Evolutionary conservation across 2,329 filamentous ascomycete genomes (phyloP).

Genomic region (Aureobasidium uvarum): DNA sequence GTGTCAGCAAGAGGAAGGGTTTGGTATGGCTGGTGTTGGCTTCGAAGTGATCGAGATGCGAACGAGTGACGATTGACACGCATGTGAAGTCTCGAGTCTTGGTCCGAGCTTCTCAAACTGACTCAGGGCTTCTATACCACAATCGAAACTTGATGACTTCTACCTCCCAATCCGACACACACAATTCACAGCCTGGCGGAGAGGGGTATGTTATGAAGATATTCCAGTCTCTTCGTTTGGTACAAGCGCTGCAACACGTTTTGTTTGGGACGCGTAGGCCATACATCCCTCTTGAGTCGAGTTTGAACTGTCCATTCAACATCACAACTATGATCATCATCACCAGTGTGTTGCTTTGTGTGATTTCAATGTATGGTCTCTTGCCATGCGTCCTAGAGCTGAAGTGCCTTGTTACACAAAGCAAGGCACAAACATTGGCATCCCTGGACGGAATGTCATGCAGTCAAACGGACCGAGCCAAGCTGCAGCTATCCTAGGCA

Average conservation of each 20-base stretch:
- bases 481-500: background rate
- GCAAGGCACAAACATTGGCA: constrained; percentile 17
- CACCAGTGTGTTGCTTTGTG: background rate
- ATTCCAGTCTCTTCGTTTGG: background rate
- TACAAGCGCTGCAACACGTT: background rate
- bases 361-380: background rate
- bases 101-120: background rate
- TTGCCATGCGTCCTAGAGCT: background rate
- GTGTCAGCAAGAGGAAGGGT: background rate
- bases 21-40: background rate
- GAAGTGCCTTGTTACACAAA: background rate
- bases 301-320: background rate
- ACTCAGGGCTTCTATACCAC: constrained; percentile 2
- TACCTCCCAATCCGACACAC: background rate
- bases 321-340: background rate
- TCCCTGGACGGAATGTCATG: constrained; percentile 15
- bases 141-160: background rate
- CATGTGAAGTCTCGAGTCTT: constrained; percentile 17
- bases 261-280: background rate
- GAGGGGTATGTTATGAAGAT: background rate
- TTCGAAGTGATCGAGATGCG: constrained; percentile 1
- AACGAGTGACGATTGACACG: background rate
- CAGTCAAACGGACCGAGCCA: background rate
- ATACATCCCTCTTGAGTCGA: background rate
- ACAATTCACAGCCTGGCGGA: background rate